Percentiles rank a stretch among this genome's conserved stretches.
phyloP scores from a whole-genome alignment of 257 asterid genomes.

The Eucommia ulmoides region DNA sequence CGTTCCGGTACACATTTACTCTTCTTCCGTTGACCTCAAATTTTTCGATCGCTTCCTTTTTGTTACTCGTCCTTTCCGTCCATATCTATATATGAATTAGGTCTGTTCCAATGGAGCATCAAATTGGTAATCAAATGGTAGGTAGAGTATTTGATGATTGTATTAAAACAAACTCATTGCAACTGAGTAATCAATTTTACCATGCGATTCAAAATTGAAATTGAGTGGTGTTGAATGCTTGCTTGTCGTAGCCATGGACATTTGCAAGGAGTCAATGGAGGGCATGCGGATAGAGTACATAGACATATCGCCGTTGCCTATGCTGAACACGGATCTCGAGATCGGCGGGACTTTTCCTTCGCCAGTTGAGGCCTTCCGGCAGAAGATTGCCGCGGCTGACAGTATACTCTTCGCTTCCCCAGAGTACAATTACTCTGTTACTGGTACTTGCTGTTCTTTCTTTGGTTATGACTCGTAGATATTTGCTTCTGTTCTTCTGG shows the following conservation, averaged over 20 bases:
- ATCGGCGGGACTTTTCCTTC: conserved; percentile 58
- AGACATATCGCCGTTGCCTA: conserved; percentile 61
- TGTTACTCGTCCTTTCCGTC: no score
- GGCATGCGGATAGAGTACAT: conserved; percentile 67
- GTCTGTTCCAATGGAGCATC: neutral
- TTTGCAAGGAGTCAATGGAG: conserved; percentile 36
- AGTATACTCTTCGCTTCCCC: conserved; percentile 76
- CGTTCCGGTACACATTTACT: conserved; percentile 12
- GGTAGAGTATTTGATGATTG: no score
- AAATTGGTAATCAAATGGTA: no score
- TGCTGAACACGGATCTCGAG: conserved; percentile 75
- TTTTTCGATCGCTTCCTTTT: no score
- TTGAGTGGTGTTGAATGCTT: no score
- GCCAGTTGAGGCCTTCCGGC: conserved; percentile 69
- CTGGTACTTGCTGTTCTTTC: conserved; percentile 31
- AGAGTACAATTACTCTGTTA: conserved; percentile 72
- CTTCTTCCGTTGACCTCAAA: no score
- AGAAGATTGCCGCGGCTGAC: conserved; percentile 70
- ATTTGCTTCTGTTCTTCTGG: no score
- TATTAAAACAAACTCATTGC: no score
- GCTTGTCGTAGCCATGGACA: conserved; percentile 38
- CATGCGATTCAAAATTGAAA: no score
- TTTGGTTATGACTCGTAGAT: no score
- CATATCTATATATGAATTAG: neutral
- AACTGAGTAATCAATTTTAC: no score